These are phyloP conservation scores for Chimonanthus praecox DNA, from an alignment of 164 flowering plant genomes.

Conservation along the genomic window DNA sequence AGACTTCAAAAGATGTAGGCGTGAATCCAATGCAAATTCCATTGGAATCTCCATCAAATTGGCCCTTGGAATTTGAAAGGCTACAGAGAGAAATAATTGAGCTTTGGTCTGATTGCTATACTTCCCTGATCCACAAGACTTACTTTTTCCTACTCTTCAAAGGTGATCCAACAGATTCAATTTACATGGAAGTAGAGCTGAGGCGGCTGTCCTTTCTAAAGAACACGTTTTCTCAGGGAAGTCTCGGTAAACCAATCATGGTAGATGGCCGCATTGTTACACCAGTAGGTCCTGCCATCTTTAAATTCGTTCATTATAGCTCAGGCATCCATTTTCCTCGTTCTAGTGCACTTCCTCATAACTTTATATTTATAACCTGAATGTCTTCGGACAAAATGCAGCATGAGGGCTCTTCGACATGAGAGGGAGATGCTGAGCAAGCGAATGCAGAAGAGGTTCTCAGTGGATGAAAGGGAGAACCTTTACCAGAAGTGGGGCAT, in stretches of 20 bases:
- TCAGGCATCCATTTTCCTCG: too few species aligned
- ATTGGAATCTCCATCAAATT: slow-evolving; percentile 23
- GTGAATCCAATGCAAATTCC: slow-evolving; percentile 51
- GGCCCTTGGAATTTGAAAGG: slow-evolving; percentile 50
- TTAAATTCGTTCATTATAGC: neutral
- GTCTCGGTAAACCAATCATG: slow-evolving; percentile 3
- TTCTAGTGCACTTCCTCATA: too few species aligned
- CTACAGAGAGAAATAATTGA: slow-evolving; percentile 61
- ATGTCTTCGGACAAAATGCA: slow-evolving; percentile 15
- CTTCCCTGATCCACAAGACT: slow-evolving; percentile 74
- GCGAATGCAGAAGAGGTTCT: slow-evolving; percentile 57
- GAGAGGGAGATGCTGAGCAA: slow-evolving; percentile 74
- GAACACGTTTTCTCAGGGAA: slow-evolving; percentile 38
- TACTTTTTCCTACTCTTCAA: slow-evolving; percentile 79
- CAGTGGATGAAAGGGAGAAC: slow-evolving; percentile 51
- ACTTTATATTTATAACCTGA: too few species aligned
- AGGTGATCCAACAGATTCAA: slow-evolving; percentile 72
- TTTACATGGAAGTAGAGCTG: slow-evolving; percentile 88
- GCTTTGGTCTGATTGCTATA: slow-evolving; percentile 77
- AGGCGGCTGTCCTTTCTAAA: slow-evolving; percentile 68
- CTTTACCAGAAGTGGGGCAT: slow-evolving; percentile 79
- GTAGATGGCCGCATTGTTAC: slow-evolving; percentile 31
- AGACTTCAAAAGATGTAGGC: slow-evolving; percentile 44
- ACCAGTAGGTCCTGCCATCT: slow-evolving; percentile 22
- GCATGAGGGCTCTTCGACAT: slow-evolving; percentile 49